These are phyloP conservation scores for Aspergillus sp. DNA, from an alignment of 2,329 filamentous ascomycete genomes.

Conservation along the genomic window DNA sequence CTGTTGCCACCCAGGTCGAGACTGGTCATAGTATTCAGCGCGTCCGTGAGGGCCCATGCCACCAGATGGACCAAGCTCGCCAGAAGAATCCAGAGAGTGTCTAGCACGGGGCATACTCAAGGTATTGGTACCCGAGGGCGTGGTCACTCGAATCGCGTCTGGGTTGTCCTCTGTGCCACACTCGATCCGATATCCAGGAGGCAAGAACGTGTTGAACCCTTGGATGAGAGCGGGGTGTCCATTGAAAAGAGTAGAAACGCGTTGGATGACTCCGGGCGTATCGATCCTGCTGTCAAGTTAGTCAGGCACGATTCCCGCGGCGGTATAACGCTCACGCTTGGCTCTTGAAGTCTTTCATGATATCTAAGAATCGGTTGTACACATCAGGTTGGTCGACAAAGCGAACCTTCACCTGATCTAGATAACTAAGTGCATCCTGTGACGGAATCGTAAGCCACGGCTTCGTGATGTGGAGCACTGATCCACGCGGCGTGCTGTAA, in stretches of 20 bases:
- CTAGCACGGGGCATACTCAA: constrained; percentile 67
- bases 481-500: constrained; percentile 22
- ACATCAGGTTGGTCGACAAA: constrained; percentile 97
- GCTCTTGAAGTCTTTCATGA: constrained; percentile 99
- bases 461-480: neutral
- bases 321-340: constrained; percentile 68
- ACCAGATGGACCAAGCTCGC: constrained; percentile 35
- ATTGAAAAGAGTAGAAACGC: constrained; percentile 92
- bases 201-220: constrained; percentile 97
- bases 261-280: constrained; percentile 94
- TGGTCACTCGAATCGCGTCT: constrained; percentile 94
- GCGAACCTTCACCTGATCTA: constrained; percentile 97
- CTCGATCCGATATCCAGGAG: constrained; percentile 93
- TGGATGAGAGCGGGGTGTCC: constrained; percentile 95
- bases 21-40: constrained; percentile 45
- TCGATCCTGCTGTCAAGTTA: constrained; percentile 66
- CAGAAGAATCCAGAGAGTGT: constrained; percentile 37
- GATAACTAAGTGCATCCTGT: constrained; percentile 84
- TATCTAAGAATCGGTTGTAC: constrained; percentile 94
- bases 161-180: constrained; percentile 92
- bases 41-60: constrained; percentile 36
- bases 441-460: constrained; percentile 43
- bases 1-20: constrained; percentile 40
- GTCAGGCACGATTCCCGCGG: neutral
- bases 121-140: constrained; percentile 94